These are phyloP conservation scores for Microbotryomycetes sp. DNA, from an alignment of 1,284 basidiomycete species.

Conservation along the genomic window DNA sequence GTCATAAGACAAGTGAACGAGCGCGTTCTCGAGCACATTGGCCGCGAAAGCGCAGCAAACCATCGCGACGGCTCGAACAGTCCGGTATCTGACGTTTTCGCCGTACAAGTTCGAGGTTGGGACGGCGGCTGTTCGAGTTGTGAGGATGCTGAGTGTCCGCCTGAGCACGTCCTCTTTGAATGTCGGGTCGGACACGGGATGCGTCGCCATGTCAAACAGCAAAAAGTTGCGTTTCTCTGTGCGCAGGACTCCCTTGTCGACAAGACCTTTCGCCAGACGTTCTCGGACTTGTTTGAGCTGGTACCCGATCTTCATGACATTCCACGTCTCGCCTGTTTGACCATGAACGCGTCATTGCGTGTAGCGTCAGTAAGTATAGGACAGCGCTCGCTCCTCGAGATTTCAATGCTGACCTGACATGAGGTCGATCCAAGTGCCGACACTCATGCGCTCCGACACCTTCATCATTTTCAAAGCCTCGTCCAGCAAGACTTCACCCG, in stretches of 20 bases:
- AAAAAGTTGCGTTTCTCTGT: slow-evolving; percentile 96
- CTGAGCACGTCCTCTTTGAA: slow-evolving; percentile 76
- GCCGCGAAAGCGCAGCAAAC: slow-evolving; percentile 86
- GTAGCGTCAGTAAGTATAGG: neutral
- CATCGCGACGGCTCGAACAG: slow-evolving; percentile 69
- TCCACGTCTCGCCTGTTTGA: slow-evolving; percentile 84
- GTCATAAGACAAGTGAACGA: slow-evolving; percentile 77
- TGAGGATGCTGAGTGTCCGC: slow-evolving; percentile 68
- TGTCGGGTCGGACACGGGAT: slow-evolving; percentile 83
- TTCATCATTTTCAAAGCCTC: slow-evolving; percentile 94
- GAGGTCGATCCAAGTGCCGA: slow-evolving; percentile 88
- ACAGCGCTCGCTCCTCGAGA: neutral
- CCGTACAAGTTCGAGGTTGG: slow-evolving; percentile 56
- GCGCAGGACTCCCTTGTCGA: slow-evolving; percentile 92
- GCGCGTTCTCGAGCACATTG: slow-evolving; percentile 88
- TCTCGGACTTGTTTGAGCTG: slow-evolving; percentile 96
- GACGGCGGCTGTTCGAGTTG: slow-evolving; percentile 72
- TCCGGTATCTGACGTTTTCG: slow-evolving; percentile 69
- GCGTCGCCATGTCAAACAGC: slow-evolving; percentile 97
- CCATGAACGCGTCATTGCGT: neutral
- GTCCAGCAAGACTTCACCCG: slow-evolving; percentile 89
- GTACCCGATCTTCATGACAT: slow-evolving; percentile 96
- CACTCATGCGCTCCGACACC: slow-evolving; percentile 65
- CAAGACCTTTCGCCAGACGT: slow-evolving; percentile 90
- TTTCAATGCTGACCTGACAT: slow-evolving; percentile 61